Conservation (phyloP, 345 rosid genomes). For the Anacardium occidentale region DNA sequence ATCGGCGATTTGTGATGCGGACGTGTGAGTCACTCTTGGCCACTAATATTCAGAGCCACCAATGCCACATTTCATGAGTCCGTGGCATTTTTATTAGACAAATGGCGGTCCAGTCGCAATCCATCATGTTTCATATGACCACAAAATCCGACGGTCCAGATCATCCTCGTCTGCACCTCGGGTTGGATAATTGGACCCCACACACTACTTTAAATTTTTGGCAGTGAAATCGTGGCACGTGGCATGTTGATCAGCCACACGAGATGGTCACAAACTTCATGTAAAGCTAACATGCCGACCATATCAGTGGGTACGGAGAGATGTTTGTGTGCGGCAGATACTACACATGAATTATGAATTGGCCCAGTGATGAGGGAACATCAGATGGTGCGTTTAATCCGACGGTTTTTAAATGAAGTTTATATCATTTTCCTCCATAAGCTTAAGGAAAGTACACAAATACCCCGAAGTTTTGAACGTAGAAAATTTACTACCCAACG, state of each 20-base stretch:
- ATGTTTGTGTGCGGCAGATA: background rate
- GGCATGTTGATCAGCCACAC: conserved; percentile 15
- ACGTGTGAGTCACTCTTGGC: conserved; percentile 16
- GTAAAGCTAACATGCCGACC: background rate
- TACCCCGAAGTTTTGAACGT: too few species aligned
- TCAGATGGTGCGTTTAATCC: too few species aligned
- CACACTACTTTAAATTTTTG: background rate
- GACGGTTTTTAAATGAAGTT: too few species aligned
- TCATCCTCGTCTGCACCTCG: background rate
- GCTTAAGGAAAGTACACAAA: too few species aligned
- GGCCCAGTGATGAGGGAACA: background rate
- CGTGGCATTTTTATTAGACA: background rate
- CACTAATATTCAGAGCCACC: conserved; percentile 24
- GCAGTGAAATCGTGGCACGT: background rate
- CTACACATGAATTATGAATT: background rate
- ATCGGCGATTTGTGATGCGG: conserved; percentile 12
- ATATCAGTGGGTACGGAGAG: background rate
- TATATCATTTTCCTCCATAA: too few species aligned
- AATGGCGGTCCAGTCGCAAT: conserved; percentile 8
- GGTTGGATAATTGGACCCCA: background rate
- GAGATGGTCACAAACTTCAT: background rate
- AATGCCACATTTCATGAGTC: background rate
- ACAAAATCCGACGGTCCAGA: conserved; percentile 13
- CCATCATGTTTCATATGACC: background rate
- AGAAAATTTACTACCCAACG: too few species aligned